A percentile compares a stretch with the other conserved stretches of the same genome.
Conservation (phyloP, 192 early-diverging fungal species). For the Coemansia sp. region DNA sequence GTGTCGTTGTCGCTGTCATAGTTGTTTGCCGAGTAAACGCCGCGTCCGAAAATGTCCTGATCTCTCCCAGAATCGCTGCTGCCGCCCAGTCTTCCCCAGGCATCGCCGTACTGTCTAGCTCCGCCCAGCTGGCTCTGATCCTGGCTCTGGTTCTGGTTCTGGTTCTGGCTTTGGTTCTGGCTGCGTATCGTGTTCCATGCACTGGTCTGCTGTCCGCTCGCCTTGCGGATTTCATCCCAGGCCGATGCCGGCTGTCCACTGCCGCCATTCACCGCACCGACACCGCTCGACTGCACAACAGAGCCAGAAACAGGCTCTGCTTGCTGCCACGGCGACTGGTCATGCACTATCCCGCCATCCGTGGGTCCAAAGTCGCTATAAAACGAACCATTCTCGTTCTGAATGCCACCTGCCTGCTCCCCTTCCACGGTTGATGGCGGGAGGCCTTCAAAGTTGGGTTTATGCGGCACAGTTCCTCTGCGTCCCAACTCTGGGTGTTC, state of each 20-base stretch:
- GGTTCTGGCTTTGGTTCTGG: slow-evolving; percentile 5
- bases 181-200: slow-evolving; percentile 33
- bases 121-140: background rate
- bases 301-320: slow-evolving; percentile 11
- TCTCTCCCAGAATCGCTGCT: background rate
- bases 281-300: background rate
- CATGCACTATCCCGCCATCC: slow-evolving; percentile 1
- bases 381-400: background rate
- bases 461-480: background rate
- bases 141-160: background rate
- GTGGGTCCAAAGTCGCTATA: slow-evolving; percentile 1
- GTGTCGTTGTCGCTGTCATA: too few relatives aligned
- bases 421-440: slow-evolving; percentile 15
- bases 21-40: background rate
- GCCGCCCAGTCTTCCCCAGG: slow-evolving; percentile 15
- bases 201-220: background rate
- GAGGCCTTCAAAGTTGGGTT: slow-evolving; percentile 10
- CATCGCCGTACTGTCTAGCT: slow-evolving; percentile 9
- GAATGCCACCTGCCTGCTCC: slow-evolving; percentile 2
- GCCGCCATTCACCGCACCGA: background rate
- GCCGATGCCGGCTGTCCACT: slow-evolving; percentile 5
- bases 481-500: slow-evolving; percentile 15
- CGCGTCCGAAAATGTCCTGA: background rate
- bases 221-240: slow-evolving; percentile 28
- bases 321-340: too few relatives aligned